phyloP scores from a whole-genome alignment of 768 basidiomycete genomes.

The Tulasnella sp. region DNA sequence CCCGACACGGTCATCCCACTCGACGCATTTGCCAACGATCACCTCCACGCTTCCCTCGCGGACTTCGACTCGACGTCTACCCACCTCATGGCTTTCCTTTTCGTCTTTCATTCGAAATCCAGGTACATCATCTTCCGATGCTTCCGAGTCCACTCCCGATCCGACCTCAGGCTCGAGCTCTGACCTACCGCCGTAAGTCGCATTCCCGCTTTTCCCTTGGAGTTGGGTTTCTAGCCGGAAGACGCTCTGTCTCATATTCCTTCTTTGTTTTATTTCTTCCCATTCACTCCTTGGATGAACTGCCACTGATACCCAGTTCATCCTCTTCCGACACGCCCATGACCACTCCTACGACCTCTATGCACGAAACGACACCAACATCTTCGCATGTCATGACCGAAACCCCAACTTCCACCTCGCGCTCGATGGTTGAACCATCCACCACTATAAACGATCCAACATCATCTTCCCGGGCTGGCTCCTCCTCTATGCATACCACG shows the following conservation, averaged over 20 bases:
- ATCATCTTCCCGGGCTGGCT: not conserved
- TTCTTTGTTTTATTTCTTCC: not conserved
- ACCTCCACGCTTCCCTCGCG: not conserved
- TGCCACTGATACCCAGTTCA: not conserved
- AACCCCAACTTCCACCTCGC: not conserved
- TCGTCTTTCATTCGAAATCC: not conserved
- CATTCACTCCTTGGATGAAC: not conserved
- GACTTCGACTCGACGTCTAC: not conserved
- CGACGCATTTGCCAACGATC: not conserved
- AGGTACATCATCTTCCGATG: not conserved
- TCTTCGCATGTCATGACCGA: not conserved
- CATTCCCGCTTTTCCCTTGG: not conserved
- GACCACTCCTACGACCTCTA: not conserved
- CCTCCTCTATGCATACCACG: not conserved
- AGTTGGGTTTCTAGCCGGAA: not conserved
- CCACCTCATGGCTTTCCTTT: not conserved
- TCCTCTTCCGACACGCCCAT: slow-evolving; percentile 4
- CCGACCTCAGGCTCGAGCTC: not conserved
- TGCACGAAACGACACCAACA: not conserved
- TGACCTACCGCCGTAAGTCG: not conserved
- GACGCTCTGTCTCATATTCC: not conserved
- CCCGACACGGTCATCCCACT: not conserved
- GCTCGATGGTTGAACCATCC: slow-evolving; percentile 2
- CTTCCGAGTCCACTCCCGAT: not conserved
- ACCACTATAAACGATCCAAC: not conserved